Conservation (phyloP, 371 early-diverging fungal genomes). For the Dinochytrium kinnereticum region DNA sequence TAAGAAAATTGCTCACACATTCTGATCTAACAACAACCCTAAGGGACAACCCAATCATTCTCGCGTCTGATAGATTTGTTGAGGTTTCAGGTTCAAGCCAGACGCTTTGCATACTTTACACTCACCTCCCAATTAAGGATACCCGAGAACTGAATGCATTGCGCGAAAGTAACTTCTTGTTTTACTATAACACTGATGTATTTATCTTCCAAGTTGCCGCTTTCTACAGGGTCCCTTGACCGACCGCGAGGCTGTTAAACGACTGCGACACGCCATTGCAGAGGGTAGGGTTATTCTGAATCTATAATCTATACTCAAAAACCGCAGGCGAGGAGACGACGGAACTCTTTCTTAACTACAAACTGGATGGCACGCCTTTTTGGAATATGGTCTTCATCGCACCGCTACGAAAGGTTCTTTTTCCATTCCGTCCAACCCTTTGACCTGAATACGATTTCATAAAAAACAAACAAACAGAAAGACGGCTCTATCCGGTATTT, state of each 20-base stretch:
- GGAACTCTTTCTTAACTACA: conserved; percentile 28
- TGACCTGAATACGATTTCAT: neutral
- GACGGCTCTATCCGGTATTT: conserved; percentile 24
- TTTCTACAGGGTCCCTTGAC: conserved; percentile 30
- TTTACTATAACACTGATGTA: neutral
- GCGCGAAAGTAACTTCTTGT: neutral
- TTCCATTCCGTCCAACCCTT: neutral
- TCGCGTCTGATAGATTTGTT: conserved; percentile 27
- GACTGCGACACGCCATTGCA: conserved; percentile 17
- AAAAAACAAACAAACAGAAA: too few species aligned
- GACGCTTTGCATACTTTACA: neutral
- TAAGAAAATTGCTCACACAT: neutral
- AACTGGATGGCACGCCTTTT: conserved; percentile 28
- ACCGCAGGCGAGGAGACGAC: conserved; percentile 8
- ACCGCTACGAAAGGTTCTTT: neutral
- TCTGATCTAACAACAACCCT: too few species aligned
- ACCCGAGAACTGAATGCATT: conserved; percentile 22
- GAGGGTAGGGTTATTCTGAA: neutral
- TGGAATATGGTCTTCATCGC: conserved; percentile 25
- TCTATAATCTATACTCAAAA: neutral
- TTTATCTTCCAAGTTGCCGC: conserved; percentile 16
- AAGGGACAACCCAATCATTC: conserved; percentile 31
- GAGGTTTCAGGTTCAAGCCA: conserved; percentile 25
- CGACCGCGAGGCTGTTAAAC: conserved; percentile 8
- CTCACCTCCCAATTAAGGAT: conserved; percentile 5